Evolutionary conservation across 2,329 filamentous ascomycete genomes (phyloP).

Genomic region (Sporothrix curviconia): DNA sequence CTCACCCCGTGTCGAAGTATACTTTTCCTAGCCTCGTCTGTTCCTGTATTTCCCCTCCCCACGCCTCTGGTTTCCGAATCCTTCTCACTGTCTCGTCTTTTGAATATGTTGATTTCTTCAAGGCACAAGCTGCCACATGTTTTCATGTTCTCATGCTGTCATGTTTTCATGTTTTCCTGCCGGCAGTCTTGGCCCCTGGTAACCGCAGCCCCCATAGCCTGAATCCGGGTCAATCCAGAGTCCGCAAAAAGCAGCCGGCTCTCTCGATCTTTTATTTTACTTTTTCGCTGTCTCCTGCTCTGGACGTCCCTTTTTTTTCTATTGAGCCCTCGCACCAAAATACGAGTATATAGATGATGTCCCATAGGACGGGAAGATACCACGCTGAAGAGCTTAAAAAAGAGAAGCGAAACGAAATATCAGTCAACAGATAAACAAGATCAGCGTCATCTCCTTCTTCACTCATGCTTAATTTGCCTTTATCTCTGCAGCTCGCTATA

Average conservation of each 20-base stretch:
- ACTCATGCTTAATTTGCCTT: no score
- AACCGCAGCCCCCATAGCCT: slow-evolving; percentile 21
- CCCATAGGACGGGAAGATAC: background rate
- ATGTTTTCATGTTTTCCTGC: no score
- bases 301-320: background rate
- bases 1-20: background rate
- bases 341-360: background rate
- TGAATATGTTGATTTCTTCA: no score
- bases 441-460: background rate
- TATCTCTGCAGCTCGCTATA: background rate
- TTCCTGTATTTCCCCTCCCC: background rate
- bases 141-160: background rate
- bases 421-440: background rate
- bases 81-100: background rate
- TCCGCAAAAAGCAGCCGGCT: slow-evolving; percentile 17
- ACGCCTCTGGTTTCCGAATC: no score
- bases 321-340: background rate
- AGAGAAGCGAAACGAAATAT: background rate
- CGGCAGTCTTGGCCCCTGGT: slow-evolving; percentile 21
- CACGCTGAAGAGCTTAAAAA: background rate
- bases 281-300: background rate
- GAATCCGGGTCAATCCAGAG: slow-evolving; percentile 21
- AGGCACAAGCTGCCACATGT: no score
- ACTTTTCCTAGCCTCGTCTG: background rate
- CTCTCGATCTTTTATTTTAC: background rate